Percentiles rank a stretch among this genome's conserved stretches.
These are phyloP conservation scores for Colletotrichum zoysiae DNA, from an alignment of 2,329 filamentous ascomycete genomes.

Conservation along the genomic window DNA sequence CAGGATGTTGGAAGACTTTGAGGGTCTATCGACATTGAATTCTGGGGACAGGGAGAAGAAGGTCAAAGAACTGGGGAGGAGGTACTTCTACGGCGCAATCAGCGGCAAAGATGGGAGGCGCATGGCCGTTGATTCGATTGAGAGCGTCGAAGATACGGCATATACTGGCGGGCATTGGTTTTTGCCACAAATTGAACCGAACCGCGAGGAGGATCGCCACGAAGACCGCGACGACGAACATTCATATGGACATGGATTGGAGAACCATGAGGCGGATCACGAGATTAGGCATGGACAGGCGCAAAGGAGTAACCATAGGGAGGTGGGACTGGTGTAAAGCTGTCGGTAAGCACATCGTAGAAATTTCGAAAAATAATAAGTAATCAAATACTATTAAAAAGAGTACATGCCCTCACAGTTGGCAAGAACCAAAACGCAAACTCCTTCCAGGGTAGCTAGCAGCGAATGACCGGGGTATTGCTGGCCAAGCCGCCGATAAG, in stretches of 20 bases:
- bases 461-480: neutral
- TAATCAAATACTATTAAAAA: neutral
- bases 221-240: neutral
- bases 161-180: conserved; percentile 24
- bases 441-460: neutral
- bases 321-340: neutral
- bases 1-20: conserved; percentile 39
- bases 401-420: too few relatives aligned
- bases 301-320: neutral
- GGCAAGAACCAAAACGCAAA: neutral
- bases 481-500: conserved; percentile 20
- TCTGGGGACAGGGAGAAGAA: conserved; percentile 24
- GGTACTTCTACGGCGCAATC: conserved; percentile 47
- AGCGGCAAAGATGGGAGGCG: conserved; percentile 7
- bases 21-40: conserved; percentile 35
- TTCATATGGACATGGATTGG: neutral
- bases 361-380: too few relatives aligned
- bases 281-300: neutral
- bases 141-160: conserved; percentile 32
- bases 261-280: neutral
- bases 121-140: conserved; percentile 34
- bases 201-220: neutral
- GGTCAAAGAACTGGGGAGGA: conserved; percentile 34
- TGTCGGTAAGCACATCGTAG: too few relatives aligned
- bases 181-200: neutral